phyloP scores from a whole-genome alignment of 768 basidiomycete species.

The Cystofilobasidium capitatum region DNA sequence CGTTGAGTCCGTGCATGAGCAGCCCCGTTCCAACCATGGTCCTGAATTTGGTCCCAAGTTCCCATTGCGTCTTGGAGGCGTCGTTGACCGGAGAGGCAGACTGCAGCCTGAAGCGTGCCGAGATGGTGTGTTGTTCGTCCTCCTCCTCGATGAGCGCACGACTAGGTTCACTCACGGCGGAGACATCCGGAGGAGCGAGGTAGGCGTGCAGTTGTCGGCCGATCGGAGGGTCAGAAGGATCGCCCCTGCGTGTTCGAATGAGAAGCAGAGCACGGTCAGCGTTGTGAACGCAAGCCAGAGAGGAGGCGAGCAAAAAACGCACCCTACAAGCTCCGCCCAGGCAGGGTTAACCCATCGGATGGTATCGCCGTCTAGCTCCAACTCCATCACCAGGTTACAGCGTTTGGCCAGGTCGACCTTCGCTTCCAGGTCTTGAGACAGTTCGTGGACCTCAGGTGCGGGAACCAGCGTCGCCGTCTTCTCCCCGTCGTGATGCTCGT shows the following conservation, averaged over 20 bases:
- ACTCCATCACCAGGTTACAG: constrained; percentile 93
- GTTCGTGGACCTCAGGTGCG: constrained; percentile 39
- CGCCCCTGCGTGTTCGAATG: constrained; percentile 48
- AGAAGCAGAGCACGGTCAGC: constrained; percentile 7
- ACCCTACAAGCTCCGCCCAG: constrained; percentile 72
- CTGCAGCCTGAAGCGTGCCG: constrained; percentile 70
- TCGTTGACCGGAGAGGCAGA: constrained; percentile 15
- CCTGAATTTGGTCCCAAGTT: constrained; percentile 46
- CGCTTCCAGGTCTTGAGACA: constrained; percentile 74
- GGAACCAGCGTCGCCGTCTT: constrained; percentile 3
- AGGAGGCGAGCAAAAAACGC: constrained; percentile 24
- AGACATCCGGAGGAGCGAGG: constrained; percentile 66
- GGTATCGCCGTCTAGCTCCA: constrained; percentile 85
- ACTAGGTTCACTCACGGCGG: constrained; percentile 77
- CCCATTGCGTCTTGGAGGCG: constrained; percentile 31
- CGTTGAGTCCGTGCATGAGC: constrained; percentile 90
- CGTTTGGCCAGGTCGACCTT: constrained; percentile 93
- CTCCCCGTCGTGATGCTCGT: constrained; percentile 6
- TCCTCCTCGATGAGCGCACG: constrained; percentile 64
- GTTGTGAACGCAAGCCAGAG: neutral
- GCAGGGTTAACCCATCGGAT: constrained; percentile 95
- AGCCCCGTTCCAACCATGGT: constrained; percentile 97
- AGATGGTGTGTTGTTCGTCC: constrained; percentile 81
- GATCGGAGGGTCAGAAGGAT: constrained; percentile 61
- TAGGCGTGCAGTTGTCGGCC: constrained; percentile 72